Conservation (phyloP, 225 moss, liverwort and hornwort species). For the Thuidium tamariscinum region DNA sequence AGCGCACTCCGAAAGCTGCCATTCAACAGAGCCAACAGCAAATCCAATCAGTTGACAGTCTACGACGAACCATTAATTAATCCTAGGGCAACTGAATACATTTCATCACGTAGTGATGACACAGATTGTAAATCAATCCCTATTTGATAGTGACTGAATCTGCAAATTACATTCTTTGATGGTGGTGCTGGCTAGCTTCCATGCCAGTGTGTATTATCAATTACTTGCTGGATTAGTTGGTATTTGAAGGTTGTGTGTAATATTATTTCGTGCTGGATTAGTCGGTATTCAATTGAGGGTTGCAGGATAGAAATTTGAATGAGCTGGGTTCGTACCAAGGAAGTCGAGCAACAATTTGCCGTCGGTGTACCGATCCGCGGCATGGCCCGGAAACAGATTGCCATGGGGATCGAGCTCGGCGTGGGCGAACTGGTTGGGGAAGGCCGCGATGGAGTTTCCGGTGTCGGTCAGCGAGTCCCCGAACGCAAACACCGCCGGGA, state of each 20-base stretch:
- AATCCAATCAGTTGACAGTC: background rate
- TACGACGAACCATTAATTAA: background rate
- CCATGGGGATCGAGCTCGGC: background rate
- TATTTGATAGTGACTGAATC: background rate
- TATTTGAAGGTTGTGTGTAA: no score
- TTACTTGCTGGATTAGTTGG: background rate
- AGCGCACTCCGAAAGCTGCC: no score
- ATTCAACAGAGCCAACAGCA: background rate
- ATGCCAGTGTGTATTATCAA: background rate
- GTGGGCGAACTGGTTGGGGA: background rate
- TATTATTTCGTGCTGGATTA: background rate
- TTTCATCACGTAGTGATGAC: background rate
- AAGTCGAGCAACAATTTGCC: background rate
- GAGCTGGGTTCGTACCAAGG: background rate
- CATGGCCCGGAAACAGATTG: background rate
- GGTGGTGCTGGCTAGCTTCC: background rate
- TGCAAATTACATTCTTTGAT: background rate
- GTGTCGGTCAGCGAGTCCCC: background rate
- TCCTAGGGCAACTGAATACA: background rate
- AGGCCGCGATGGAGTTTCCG: background rate
- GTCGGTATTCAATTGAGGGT: background rate
- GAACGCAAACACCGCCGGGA: background rate
- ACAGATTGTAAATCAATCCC: no score
- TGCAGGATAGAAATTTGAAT: background rate
- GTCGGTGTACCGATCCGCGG: constrained; percentile 1